Evolutionary conservation across 106 monocot species (phyloP).

Genomic region (Phalaenopsis aphrodite): DNA sequence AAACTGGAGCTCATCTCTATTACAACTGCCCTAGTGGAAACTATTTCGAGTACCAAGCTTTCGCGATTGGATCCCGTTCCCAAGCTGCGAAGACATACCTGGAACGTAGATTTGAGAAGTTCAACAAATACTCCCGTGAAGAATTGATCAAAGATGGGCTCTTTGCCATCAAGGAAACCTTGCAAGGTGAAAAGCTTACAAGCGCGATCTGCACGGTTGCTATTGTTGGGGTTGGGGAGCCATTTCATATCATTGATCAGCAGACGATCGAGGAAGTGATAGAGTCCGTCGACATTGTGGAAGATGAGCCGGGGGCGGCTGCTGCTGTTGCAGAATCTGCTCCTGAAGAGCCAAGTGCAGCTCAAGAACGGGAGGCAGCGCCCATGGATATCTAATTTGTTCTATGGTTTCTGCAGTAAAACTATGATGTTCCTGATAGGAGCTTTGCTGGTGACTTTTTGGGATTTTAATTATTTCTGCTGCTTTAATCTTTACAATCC

Average conservation of each 20-base stretch:
- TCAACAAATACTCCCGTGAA: conserved; percentile 45
- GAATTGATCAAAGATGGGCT: conserved; percentile 85
- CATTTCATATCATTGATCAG: conserved; percentile 60
- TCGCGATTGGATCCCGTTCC: conserved; percentile 91
- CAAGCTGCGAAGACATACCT: conserved; percentile 94
- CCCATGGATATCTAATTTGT: conserved; percentile 66
- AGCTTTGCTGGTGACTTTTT: background rate
- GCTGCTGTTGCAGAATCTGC: conserved; percentile 4
- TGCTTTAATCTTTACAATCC: background rate
- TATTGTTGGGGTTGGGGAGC: conserved; percentile 61
- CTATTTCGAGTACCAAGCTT: conserved; percentile 95
- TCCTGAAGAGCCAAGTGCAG: conserved; percentile 14
- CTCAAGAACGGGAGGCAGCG: conserved; percentile 28
- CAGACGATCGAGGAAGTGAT: conserved; percentile 61
- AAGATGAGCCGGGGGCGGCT: conserved; percentile 27
- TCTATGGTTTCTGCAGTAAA: background rate
- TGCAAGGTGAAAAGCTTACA: conserved; percentile 88
- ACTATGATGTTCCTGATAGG: background rate
- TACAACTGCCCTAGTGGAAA: conserved; percentile 96
- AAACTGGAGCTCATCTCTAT: conserved; percentile 87
- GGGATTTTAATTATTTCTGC: background rate
- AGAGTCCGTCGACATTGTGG: conserved; percentile 50
- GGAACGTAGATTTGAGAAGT: conserved; percentile 52
- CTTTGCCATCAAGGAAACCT: conserved; percentile 85
- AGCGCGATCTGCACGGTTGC: conserved; percentile 79